Evolutionary conservation across 768 basidiomycete genomes (phyloP).

Genomic region (Cystofilobasidium capitatum): DNA sequence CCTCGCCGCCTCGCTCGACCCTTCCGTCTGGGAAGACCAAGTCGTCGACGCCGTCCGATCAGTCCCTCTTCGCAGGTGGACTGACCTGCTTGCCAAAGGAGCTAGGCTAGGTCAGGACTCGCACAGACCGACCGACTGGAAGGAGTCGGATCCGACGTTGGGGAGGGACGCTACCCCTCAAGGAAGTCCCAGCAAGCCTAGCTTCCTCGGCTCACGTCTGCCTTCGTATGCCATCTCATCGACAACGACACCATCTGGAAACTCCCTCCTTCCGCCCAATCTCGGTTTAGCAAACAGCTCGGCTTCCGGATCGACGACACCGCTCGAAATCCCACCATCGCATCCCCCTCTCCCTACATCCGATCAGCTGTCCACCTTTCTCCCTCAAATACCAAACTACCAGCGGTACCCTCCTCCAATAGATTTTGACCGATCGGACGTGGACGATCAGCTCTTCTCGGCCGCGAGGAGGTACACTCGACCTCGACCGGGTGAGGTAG

Average conservation of each 20-base stretch:
- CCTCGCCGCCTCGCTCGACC: background rate
- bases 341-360: background rate
- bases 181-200: background rate
- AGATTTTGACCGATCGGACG: background rate
- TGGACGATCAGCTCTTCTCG: background rate
- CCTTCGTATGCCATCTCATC: background rate
- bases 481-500: background rate
- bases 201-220: background rate
- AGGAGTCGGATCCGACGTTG: background rate
- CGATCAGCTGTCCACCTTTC: background rate
- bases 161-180: background rate
- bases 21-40: background rate
- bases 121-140: background rate
- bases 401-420: conserved; percentile 1
- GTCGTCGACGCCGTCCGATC: background rate
- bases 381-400: conserved; percentile 5
- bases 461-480: background rate
- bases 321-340: background rate
- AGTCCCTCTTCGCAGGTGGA: background rate
- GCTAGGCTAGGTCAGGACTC: background rate
- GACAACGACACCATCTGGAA: background rate
- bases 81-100: background rate
- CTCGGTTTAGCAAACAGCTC: too few relatives aligned
- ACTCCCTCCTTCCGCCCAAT: too few relatives aligned
- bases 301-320: too few relatives aligned